Evolutionary conservation across 345 rosid species (phyloP).

Genomic region (Microcos paniculata): DNA sequence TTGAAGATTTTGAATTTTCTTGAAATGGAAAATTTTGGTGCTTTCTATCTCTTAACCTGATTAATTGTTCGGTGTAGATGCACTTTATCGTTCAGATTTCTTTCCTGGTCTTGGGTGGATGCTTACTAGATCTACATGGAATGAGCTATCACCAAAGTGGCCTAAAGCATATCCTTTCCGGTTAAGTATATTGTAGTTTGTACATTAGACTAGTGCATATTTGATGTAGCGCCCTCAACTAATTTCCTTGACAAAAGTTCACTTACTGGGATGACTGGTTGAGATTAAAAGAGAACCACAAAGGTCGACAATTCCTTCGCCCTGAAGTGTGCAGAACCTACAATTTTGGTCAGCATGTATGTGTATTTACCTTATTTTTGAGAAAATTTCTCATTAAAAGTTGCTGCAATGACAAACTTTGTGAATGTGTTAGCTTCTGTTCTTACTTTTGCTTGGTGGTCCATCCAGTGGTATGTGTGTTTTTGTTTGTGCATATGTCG

Average conservation of each 20-base stretch:
- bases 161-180: constrained; percentile 49
- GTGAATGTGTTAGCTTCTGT: neutral
- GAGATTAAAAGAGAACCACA: constrained; percentile 85
- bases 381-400: constrained; percentile 13
- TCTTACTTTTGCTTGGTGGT: neutral
- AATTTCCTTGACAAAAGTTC: constrained; percentile 60
- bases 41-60: constrained; percentile 15
- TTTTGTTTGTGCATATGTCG: neutral
- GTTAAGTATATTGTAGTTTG: neutral
- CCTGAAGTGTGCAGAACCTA: constrained; percentile 99
- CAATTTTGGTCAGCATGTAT: constrained; percentile 96
- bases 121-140: constrained; percentile 83
- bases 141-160: constrained; percentile 99
- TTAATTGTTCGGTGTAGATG: constrained; percentile 52
- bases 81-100: constrained; percentile 92
- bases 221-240: constrained; percentile 9
- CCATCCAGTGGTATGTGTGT: neutral
- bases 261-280: constrained; percentile 99
- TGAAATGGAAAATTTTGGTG: neutral
- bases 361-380: constrained; percentile 24
- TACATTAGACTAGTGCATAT: constrained; percentile 12
- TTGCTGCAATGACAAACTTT: neutral
- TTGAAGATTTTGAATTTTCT: neutral
- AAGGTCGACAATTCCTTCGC: constrained; percentile 87
- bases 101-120: constrained; percentile 99